phyloP scores from a whole-genome alignment of 2,329 filamentous ascomycete species.

The Colletotrichum somersetense region DNA sequence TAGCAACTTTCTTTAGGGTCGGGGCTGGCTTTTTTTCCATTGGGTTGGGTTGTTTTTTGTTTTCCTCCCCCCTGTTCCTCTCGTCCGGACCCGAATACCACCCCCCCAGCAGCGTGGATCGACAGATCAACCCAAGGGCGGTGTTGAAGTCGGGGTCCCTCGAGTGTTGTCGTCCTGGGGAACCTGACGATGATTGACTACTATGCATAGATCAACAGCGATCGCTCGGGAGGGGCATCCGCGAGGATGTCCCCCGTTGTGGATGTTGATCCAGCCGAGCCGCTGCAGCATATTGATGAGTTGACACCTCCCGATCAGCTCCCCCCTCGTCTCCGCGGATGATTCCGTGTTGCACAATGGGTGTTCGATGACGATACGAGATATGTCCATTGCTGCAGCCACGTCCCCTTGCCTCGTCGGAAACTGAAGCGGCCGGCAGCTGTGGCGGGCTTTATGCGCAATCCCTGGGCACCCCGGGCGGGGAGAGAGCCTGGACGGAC shows the following conservation, averaged over 20 bases:
- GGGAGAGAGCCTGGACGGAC: not conserved
- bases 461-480: conserved; percentile 14
- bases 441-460: not conserved
- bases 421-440: conserved; percentile 4
- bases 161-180: not conserved
- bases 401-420: conserved; percentile 10
- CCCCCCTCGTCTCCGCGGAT: not conserved
- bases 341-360: conserved; percentile 1
- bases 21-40: not conserved
- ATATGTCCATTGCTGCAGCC: conserved; percentile 23
- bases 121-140: conserved; percentile 7
- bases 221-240: conserved; percentile 15
- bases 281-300: not conserved
- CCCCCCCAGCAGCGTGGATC: not conserved
- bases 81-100: not conserved
- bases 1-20: not conserved
- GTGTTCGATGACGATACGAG: conserved; percentile 6
- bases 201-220: conserved; percentile 4
- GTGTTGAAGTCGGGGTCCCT: not conserved
- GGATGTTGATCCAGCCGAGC: conserved; percentile 13
- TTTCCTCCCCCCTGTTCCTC: not conserved
- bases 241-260: conserved; percentile 14
- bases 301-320: not conserved
- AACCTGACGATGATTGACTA: not conserved
- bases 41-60: not conserved